phyloP scores from a whole-genome alignment of 2,329 filamentous ascomycete genomes.

The Aspergillus hiratsukae region DNA sequence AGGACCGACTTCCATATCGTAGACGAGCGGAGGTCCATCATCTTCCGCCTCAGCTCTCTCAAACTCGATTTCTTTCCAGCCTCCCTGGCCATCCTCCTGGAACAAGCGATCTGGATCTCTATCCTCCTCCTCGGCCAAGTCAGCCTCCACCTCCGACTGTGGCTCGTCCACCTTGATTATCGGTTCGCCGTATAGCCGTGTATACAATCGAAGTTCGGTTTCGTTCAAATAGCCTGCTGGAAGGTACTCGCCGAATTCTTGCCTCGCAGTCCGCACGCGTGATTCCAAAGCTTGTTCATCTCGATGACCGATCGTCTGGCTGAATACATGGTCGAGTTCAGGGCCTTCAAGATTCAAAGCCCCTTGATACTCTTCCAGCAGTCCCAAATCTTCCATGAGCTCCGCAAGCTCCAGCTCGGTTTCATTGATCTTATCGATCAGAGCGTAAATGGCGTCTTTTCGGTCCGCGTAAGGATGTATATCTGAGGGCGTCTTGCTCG shows the following conservation, averaged over 20 bases:
- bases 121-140: conserved; percentile 24
- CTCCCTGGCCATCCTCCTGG: conserved; percentile 35
- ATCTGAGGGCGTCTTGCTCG: conserved; percentile 18
- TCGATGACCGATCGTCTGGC: conserved; percentile 26
- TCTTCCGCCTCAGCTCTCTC: conserved; percentile 16
- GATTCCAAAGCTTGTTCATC: conserved; percentile 30
- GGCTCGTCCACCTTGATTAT: conserved; percentile 33
- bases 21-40: conserved; percentile 21
- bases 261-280: conserved; percentile 64
- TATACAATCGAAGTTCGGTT: conserved; percentile 71
- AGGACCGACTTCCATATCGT: conserved; percentile 26
- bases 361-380: conserved; percentile 24
- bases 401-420: conserved; percentile 32
- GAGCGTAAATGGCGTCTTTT: conserved; percentile 29
- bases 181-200: conserved; percentile 75
- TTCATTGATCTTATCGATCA: conserved; percentile 36
- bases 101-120: conserved; percentile 32
- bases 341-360: conserved; percentile 20
- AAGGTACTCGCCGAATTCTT: conserved; percentile 70
- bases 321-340: conserved; percentile 25
- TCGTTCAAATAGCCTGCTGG: conserved; percentile 66
- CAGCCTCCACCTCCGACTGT: conserved; percentile 22
- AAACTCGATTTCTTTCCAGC: conserved; percentile 33
- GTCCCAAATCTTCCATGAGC: conserved; percentile 31
- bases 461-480: conserved; percentile 13